Base-by-base conservation (phyloP, 108 stramenopile genomes). In the Skeletonema menzelii region DNA sequence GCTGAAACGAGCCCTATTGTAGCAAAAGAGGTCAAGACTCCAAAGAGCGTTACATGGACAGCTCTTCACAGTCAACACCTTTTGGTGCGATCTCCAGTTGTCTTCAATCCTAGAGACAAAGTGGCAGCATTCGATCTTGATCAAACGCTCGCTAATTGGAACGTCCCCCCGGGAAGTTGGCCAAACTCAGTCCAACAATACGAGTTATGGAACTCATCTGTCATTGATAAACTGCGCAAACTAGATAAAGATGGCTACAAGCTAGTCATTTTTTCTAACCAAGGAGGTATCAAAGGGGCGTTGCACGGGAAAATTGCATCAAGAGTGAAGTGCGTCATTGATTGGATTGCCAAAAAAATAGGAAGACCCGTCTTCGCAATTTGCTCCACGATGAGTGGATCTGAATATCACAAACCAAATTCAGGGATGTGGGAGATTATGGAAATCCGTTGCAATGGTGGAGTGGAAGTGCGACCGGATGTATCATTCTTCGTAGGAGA, bases 41-140 rank as follows among this genome's bases (percentile, higher is more conserved):
- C 63, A 30, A 46, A 69, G 15, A 70, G 66, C 17, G 53, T 75
- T 22, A 13, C 57, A 6, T 81, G 80, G 80, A 22, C 22, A 53
- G 30, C 80, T 2, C 63, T 70, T n/a, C 80, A 81, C 26, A 70
- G 66, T 44, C 69, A 75, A 62, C 74, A 73, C 49, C 73, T 81
- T 26, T 14, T 81, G 14, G 49, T 75, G 10, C 63, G 80, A 31
- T 59, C 65, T 26, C 57, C 70, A 17, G 34, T 57, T 30, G 11
- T 34, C 3, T 35, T 44, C 17, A 31, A 27, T 34, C 34, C 73
- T 22, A 59, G 59, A 34, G 64, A 59, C 37, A 89, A 83, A 69
- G 88, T 91, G 15, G 91, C 91, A n/a, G 91, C 88, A 19, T 85
- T 94, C 47, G 93, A 94, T 75, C 59, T 94, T 56, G 93, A 94